Evolutionary conservation across 305 asterid species (phyloP), one percentile per base, ranked within the genome.

Genomic region (Plantago lanceolata): DNA sequence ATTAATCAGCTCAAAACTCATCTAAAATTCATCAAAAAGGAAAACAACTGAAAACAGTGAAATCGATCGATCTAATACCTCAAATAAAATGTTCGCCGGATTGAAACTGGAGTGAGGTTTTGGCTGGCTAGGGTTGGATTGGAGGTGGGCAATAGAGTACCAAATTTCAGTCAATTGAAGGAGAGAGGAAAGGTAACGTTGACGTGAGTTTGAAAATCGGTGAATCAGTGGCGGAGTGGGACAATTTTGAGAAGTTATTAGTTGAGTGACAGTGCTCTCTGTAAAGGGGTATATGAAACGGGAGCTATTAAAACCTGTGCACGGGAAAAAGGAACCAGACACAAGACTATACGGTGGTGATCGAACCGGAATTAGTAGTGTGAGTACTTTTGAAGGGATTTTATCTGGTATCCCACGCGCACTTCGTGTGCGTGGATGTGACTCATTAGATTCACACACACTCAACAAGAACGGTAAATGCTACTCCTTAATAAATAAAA

Each of bases 11-110:
- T 21, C n/a, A 52, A 9, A 52, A 2, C n/a, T 8, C 9, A 17
- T 7, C 4, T 14, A 37, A 6, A 62, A 53, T 58, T 43, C 44
- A 67, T 31, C 72, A 47, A 47, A 65, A 71, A 64, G 61, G 49
- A 17, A 29, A 56, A 49, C 51, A 19, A 8, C 14, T 19, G 14
- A 52, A 19, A 20, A 3, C 29, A 11, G 7, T 17, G 0, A 19
- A 50, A 50, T 50, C 21, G 29, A 8, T 26, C 57, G 57, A 52
- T 52, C 57, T 52, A 52, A 12, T 11, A 52, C 56, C 47, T 40
- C 4, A 40, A 40, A 0, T n/a, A 0, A 13, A 2, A 40, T 40
- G 47, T 3, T 9, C 12, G 47, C 47, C 15, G 47, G 12, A 40
- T 40, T 40, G 15, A 3, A 40, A 13, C 47, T 40, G 47, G 16